Conservation (phyloP, 106 monocot genomes). For the Iris macrosiphon region DNA sequence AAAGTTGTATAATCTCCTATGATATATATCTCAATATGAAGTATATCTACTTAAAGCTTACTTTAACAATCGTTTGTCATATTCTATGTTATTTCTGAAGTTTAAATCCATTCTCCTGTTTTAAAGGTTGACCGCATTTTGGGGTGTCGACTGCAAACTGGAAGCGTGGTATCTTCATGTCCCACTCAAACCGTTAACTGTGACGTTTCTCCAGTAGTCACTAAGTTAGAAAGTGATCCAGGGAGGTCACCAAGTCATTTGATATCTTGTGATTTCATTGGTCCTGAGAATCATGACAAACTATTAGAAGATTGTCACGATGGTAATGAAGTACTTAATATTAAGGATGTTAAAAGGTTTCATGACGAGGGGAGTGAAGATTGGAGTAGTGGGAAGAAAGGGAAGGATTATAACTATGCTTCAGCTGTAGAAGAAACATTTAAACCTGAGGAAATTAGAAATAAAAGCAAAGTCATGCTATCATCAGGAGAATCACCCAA, state of each 20-base stretch:
- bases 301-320: constrained; percentile 5
- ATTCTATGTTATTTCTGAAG: constrained; percentile 1
- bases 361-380: background rate
- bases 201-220: constrained; percentile 1
- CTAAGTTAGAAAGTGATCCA: constrained; percentile 1
- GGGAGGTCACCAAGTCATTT: background rate
- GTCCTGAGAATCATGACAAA: constrained; percentile 13
- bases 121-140: constrained; percentile 86
- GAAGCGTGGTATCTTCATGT: constrained; percentile 7
- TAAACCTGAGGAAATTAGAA: background rate
- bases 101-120: constrained; percentile 1
- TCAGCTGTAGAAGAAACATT: constrained; percentile 6
- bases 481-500: constrained; percentile 4
- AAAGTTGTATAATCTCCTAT: too few relatives aligned
- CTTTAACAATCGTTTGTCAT: background rate
- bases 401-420: constrained; percentile 6
- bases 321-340: background rate
- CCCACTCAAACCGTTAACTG: constrained; percentile 3
- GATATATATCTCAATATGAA: background rate
- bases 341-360: constrained; percentile 4
- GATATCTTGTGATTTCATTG: background rate
- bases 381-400: background rate
- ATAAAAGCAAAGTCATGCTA: constrained; percentile 3
- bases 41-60: background rate
- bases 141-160: constrained; percentile 61